Evolutionary conservation across 1,139 yeast genomes (phyloP).

Genomic region (Debaryomyces sp.): DNA sequence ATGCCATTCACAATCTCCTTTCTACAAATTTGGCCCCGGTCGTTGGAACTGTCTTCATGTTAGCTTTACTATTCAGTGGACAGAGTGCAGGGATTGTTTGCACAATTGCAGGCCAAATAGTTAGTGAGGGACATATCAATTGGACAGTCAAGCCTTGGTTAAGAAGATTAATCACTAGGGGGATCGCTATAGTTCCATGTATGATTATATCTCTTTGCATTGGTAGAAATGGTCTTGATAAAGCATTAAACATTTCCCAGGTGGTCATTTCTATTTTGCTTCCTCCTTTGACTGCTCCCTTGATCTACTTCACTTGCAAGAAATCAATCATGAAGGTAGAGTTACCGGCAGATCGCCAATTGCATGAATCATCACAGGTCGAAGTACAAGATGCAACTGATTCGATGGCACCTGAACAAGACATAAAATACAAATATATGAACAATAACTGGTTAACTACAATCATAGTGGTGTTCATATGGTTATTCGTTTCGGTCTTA

Average conservation of each 20-base stretch:
- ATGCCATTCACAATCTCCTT: conserved; percentile 65
- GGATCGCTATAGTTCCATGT: conserved; percentile 74
- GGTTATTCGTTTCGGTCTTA: conserved; percentile 67
- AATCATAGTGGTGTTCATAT: conserved; percentile 46
- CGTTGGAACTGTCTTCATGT: conserved; percentile 77
- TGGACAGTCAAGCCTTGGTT: conserved; percentile 81
- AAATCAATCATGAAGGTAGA: conserved; percentile 63
- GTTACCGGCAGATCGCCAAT: conserved; percentile 22
- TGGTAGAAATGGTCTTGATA: conserved; percentile 65
- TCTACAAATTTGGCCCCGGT: conserved; percentile 62
- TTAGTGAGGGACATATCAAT: conserved; percentile 77
- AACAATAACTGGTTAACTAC: conserved; percentile 64
- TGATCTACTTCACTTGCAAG: conserved; percentile 71
- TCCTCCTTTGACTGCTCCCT: conserved; percentile 77
- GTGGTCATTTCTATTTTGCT: conserved; percentile 71
- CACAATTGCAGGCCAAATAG: conserved; percentile 86
- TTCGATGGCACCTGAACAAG: conserved; percentile 12
- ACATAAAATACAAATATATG: conserved; percentile 46
- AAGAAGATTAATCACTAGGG: conserved; percentile 69
- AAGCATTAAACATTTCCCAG: conserved; percentile 74
- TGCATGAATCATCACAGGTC: conserved; percentile 8
- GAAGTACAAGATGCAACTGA: conserved; percentile 9
- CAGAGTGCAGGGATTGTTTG: conserved; percentile 86
- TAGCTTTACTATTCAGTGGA: conserved; percentile 75
- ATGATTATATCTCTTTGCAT: conserved; percentile 60